Evolutionary conservation across 2,329 filamentous ascomycete species (phyloP), one percentile per base, ranked within the genome.

Genomic region (Pseudogymnoascus sp.): DNA sequence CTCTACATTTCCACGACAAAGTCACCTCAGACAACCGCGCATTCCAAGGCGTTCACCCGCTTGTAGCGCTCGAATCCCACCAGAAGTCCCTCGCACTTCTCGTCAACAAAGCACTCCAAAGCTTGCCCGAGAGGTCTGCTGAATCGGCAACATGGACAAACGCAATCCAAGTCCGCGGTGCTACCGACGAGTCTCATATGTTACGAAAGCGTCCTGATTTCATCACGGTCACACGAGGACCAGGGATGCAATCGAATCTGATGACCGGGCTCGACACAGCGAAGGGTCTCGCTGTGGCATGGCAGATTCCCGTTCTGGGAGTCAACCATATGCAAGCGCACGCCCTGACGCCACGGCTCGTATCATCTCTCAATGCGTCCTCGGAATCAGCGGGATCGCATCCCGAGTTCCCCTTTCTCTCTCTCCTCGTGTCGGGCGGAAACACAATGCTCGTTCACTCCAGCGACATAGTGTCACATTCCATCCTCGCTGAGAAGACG

Each of bases 291-390:
- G 86, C 93, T 0, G 80, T 90, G 19, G 92, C 91, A 39, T 96
- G 90, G 90, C 83, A 86, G 68, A 83, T 92, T 39, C 93, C 93
- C 2, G 79, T 98, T 34, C 75, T 98, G 1, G 95, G 87, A 0
- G 90, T 97, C 0, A 90, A 99, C 75, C 95, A 99, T 76, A 98
- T 99, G 95, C 93, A 97, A 75, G 95, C 93, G 10, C 95, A 99
- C 76, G 89, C 95, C 16, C 78, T 99, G 67, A 98, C 95, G 16
- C 90, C 93, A 14, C 83, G 92, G 8, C 83, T 99, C 45, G 87
- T 88, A 3, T 77, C 80, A 34, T 89, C 90, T 4, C 76, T 93
- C 65, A 61, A 61, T 14, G 57, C 34, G 6, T 23, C 62, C 68
- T 60, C 51, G n/a, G 7, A 41, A 61, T 54, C 21, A 19, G 69